Evolutionary conservation across 768 basidiomycete species (phyloP).

Genomic region (Collybiopsis luxurians): DNA sequence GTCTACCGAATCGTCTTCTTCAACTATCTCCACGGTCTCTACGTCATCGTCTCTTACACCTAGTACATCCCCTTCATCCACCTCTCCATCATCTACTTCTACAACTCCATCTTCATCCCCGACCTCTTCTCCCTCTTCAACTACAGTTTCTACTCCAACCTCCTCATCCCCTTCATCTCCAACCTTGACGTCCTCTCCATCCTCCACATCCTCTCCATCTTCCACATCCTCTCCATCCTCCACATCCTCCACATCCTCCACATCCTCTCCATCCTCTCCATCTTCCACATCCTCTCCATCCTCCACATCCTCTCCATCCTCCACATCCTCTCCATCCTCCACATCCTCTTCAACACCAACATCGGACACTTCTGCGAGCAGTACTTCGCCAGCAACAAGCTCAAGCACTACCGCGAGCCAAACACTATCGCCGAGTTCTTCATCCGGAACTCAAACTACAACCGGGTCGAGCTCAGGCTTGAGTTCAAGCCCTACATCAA

Average conservation of each 20-base stretch:
- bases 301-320: too few species aligned
- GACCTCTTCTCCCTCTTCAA: not conserved
- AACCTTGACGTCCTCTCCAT: not conserved
- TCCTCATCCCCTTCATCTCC: not conserved
- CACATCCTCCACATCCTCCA: too few species aligned
- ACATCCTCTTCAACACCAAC: not conserved
- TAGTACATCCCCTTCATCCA: not conserved
- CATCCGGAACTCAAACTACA: not conserved
- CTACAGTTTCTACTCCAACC: not conserved
- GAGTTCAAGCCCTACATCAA: not conserved
- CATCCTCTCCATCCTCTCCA: too few species aligned
- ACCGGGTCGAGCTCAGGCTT: not conserved
- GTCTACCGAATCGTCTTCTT: not conserved
- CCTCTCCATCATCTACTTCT: not conserved
- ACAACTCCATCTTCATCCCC: not conserved
- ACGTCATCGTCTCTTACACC: not conserved
- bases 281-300: too few species aligned
- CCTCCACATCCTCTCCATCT: too few species aligned
- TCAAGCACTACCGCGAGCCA: not conserved
- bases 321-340: too few species aligned
- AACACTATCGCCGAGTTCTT: not conserved
- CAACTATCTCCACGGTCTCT: not conserved
- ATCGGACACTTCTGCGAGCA: not conserved
- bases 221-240: too few species aligned
- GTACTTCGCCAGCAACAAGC: not conserved